phyloP scores from a whole-genome alignment of 1,284 basidiomycete species.

The Malassezia globosa region DNA sequence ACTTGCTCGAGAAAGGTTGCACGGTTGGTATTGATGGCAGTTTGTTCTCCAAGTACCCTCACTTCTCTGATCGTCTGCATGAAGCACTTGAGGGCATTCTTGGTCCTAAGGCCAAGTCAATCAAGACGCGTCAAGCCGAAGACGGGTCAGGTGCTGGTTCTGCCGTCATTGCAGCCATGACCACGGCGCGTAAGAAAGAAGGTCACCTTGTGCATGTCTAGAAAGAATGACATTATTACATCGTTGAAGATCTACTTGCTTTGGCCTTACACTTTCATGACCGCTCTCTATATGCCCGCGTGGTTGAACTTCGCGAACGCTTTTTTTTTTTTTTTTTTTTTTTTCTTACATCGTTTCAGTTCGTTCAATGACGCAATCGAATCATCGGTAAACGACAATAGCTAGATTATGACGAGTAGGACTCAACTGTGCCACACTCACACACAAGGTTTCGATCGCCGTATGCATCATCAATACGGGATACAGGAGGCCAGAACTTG shows the following conservation, averaged over 20 bases:
- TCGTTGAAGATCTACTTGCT: conserved; percentile 9
- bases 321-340: too few species aligned
- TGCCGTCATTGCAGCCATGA: conserved; percentile 45
- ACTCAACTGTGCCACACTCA: conserved; percentile 33
- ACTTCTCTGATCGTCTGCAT: conserved; percentile 40
- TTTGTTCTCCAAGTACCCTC: conserved; percentile 42
- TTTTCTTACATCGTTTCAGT: too few species aligned
- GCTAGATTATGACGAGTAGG: conserved; percentile 15
- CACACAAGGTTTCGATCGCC: conserved; percentile 33
- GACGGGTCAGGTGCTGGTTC: conserved; percentile 43
- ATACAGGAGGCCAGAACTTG: conserved; percentile 45
- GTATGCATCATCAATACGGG: conserved; percentile 37
- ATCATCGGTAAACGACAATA: background rate
- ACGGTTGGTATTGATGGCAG: conserved; percentile 40
- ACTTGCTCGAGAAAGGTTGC: conserved; percentile 36
- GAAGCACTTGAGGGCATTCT: conserved; percentile 44
- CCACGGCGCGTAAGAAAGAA: conserved; percentile 29
- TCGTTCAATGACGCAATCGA: too few species aligned
- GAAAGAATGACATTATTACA: background rate
- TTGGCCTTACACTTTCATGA: background rate
- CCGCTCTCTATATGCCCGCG: background rate
- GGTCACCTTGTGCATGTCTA: conserved; percentile 27
- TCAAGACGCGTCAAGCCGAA: conserved; percentile 40
- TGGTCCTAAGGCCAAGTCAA: conserved; percentile 36
- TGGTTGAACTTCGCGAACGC: conserved; percentile 5